Evolutionary conservation across 441 rosid species (phyloP), one percentile per base, ranked within the genome.

Genomic region (Pelargonium cotyledonis): DNA sequence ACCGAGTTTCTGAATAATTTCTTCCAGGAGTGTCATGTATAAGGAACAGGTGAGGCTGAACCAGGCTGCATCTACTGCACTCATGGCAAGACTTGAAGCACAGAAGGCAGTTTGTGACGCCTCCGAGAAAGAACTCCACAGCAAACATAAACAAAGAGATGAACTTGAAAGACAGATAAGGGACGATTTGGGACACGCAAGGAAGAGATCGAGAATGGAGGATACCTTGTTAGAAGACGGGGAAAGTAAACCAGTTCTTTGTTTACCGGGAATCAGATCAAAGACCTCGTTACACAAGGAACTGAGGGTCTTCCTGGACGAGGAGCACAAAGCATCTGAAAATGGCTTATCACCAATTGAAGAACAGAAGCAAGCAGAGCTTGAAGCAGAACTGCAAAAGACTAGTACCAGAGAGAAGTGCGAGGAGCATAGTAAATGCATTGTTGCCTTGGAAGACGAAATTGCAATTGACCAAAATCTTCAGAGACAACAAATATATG

Each of bases 1-100:
- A 19, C 12, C 2, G 21, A 8, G 23, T 57, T 57, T 63, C 31
- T 47, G n/a, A 55, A 0, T 46, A 49, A 8, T 62, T 44, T 31
- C 29, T 67, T 77, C 74, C 84, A 94, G 97, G 92, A 94, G 92
- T 80, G 97, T 91, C 19, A 78, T 91, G 63, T 90, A 90, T 69
- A 91, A 94, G 86, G 99, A 94, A 69, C 94, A 94, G 78, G 86
- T 86, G 74, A 87, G 97, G 80, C 81, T 95, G 67, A 94, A 90
- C 83, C 92, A 91, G 76, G 94, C 87, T 44, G 97, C 99, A 11
- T 65, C 81, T 11, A 85, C 78, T 69, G 91, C 97, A 0, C 90
- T 94, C 51, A 88, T 80, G 88, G 95, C 97, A 35, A 91, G 96
- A 70, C 84, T 94, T 31, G 95, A 88, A 82, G 97, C 97, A 2